A percentile compares a stretch with the other conserved stretches of the same genome.
Conservation (phyloP, 345 rosid genomes). For the Gossypium herbaceum region DNA sequence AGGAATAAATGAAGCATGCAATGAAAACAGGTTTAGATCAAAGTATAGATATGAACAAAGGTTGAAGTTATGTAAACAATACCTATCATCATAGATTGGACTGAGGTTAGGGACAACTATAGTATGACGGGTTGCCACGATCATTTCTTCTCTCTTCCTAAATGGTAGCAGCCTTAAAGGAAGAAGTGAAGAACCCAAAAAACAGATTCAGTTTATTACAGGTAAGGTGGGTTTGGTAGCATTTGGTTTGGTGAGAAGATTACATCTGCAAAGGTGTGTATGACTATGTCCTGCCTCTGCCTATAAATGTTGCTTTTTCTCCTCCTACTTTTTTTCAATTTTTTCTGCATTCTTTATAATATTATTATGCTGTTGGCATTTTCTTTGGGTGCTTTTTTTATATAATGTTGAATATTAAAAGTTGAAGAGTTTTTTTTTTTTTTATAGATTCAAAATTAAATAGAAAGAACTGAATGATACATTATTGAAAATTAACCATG, state of each 20-base stretch:
- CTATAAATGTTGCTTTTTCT: conserved; percentile 20
- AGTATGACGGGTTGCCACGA: no score
- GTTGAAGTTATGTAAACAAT: no score
- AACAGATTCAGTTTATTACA: background rate
- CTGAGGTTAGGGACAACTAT: no score
- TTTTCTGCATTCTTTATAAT: background rate
- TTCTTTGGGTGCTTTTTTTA: background rate
- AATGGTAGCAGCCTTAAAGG: background rate
- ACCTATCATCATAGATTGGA: no score
- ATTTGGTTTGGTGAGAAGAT: conserved; percentile 47
- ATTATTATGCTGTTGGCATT: conserved; percentile 18
- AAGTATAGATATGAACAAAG: no score
- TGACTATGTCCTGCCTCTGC: conserved; percentile 12
- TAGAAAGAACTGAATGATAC: no score
- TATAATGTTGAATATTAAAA: background rate
- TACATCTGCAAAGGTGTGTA: conserved; percentile 25
- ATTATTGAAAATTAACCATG: background rate
- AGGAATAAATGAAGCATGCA: no score
- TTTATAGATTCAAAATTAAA: no score
- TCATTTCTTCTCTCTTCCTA: no score
- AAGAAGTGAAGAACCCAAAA: conserved; percentile 4
- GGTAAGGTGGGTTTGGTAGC: conserved; percentile 34
- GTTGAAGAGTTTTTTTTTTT: no score
- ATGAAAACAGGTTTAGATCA: no score
- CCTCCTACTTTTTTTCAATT: background rate